Conservation (phyloP, 108 stramenopile genomes). For the Mediolabrus comicus region DNA sequence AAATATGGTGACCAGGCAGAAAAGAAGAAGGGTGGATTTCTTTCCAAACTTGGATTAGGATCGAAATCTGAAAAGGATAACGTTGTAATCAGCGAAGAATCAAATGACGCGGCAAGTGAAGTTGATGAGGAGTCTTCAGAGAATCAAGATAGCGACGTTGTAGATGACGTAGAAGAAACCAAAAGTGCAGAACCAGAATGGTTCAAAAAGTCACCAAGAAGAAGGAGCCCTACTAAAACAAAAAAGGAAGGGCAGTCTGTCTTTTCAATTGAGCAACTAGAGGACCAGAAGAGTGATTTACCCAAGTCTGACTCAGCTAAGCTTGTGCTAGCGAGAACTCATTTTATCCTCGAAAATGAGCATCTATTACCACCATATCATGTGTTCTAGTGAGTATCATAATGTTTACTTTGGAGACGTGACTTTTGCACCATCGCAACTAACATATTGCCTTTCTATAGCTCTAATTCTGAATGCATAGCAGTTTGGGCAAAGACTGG, state of each 20-base stretch:
- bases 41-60: constrained; percentile 11
- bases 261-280: constrained; percentile 36
- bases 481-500: constrained; percentile 57
- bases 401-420: too few relatives aligned
- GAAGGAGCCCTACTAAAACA: not conserved
- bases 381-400: constrained; percentile 14
- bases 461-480: constrained; percentile 47
- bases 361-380: constrained; percentile 50
- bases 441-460: constrained; percentile 6
- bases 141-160: not conserved
- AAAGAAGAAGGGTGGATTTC: constrained; percentile 29
- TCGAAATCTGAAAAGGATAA: constrained; percentile 3
- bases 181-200: constrained; percentile 29
- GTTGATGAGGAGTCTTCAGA: not conserved
- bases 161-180: not conserved
- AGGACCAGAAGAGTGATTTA: constrained; percentile 12
- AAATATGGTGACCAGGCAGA: constrained; percentile 42
- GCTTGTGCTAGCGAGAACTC: constrained; percentile 44
- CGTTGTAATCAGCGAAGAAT: not conserved
- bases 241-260: constrained; percentile 40
- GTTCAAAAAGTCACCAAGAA: constrained; percentile 23
- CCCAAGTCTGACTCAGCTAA: constrained; percentile 52
- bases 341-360: constrained; percentile 51
- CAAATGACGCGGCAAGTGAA: not conserved
- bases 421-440: too few relatives aligned